These are phyloP conservation scores for Cyclotella baltica DNA, from an alignment of 108 stramenopile species.

Conservation along the genomic window DNA sequence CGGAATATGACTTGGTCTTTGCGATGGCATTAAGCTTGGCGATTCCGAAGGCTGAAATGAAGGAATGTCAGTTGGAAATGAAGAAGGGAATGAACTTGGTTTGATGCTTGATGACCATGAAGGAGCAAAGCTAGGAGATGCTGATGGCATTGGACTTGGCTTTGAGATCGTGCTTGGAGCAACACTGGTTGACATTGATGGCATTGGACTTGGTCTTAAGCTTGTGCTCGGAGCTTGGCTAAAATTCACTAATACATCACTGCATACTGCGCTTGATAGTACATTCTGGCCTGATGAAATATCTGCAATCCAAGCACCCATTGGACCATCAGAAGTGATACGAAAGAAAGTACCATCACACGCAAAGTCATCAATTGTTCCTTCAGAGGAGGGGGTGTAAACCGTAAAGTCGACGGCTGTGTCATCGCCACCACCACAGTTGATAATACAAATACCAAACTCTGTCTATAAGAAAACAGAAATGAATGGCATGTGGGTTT, in stretches of 20 bases:
- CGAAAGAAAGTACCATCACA: constrained; percentile 69
- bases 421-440: constrained; percentile 40
- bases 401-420: constrained; percentile 32
- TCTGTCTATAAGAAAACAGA: constrained; percentile 21
- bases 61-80: background rate
- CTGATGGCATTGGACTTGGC: background rate
- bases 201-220: background rate
- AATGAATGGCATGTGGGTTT: too few species aligned
- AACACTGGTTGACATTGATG: background rate
- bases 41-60: background rate
- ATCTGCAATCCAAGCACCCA: constrained; percentile 53
- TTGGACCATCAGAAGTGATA: constrained; percentile 50
- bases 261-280: background rate
- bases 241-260: background rate
- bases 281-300: constrained; percentile 14
- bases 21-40: background rate
- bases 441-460: constrained; percentile 62
- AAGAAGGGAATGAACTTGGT: background rate
- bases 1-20: background rate
- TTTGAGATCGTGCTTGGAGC: background rate
- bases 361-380: constrained; percentile 11
- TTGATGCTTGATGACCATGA: background rate
- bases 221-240: too few species aligned
- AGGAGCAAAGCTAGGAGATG: background rate
- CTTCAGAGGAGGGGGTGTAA: constrained; percentile 5